Percentiles rank a stretch among this genome's conserved stretches.
These are phyloP conservation scores for Apiospora koreana DNA, from an alignment of 2,329 filamentous ascomycete species.

Conservation along the genomic window DNA sequence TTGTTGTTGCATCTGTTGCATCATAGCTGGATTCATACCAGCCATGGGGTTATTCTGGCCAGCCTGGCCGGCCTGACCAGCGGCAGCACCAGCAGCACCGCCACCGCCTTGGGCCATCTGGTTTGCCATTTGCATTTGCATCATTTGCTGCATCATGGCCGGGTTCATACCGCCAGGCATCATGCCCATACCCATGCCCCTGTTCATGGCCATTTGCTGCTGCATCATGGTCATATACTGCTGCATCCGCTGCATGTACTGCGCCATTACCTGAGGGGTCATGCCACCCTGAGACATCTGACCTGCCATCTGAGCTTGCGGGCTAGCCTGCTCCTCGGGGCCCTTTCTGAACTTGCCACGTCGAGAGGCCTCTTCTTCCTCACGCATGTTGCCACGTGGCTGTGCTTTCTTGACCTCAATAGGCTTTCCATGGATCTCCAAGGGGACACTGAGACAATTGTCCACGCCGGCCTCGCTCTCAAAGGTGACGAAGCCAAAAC, in stretches of 20 bases:
- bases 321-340: constrained; percentile 38
- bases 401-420: constrained; percentile 99
- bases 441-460: constrained; percentile 77
- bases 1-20: constrained; percentile 56
- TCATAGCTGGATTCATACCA: constrained; percentile 55
- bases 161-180: constrained; percentile 64
- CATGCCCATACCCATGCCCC: constrained; percentile 62
- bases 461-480: constrained; percentile 95
- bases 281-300: constrained; percentile 55
- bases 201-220: constrained; percentile 85
- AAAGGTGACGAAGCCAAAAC: constrained; percentile 98
- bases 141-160: constrained; percentile 76
- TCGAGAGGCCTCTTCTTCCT: constrained; percentile 76
- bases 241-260: constrained; percentile 98
- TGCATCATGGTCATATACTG: constrained; percentile 96
- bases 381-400: constrained; percentile 88
- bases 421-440: constrained; percentile 92
- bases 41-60: constrained; percentile 41
- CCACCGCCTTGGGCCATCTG: constrained; percentile 41
- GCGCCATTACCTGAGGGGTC: constrained; percentile 96
- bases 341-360: constrained; percentile 62
- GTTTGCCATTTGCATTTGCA: constrained; percentile 68
- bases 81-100: constrained; percentile 22
- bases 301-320: constrained; percentile 30
- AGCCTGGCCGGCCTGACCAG: constrained; percentile 21